A percentile compares a stretch with the other conserved stretches of the same genome.
phyloP scores from a whole-genome alignment of 495 filamentous ascomycete genomes.

The Penicillium psychrofluorescens region DNA sequence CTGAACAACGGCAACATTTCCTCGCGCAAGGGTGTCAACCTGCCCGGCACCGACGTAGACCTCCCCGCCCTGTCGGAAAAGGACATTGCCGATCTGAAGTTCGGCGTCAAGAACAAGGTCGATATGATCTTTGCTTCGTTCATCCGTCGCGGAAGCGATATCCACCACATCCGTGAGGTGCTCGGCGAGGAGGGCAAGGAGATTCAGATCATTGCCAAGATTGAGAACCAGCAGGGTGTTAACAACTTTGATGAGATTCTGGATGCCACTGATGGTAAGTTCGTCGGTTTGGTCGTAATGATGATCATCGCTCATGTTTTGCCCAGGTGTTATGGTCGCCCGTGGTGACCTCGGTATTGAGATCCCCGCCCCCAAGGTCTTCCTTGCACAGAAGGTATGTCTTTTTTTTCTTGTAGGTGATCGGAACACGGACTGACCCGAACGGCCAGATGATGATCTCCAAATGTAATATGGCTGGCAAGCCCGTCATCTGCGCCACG shows the following conservation, averaged over 20 bases:
- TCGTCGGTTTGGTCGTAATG: too few relatives aligned
- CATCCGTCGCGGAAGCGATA: slow-evolving; percentile 87
- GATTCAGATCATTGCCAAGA: slow-evolving; percentile 99
- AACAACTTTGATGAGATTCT: slow-evolving; percentile 99
- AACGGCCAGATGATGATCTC: slow-evolving; percentile 81
- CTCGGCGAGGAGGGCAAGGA: slow-evolving; percentile 88
- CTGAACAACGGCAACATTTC: slow-evolving; percentile 98
- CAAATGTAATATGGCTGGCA: slow-evolving; percentile 99
- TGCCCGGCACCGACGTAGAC: slow-evolving; percentile 97
- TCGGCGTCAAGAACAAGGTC: slow-evolving; percentile 95
- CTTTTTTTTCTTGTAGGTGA: too few relatives aligned
- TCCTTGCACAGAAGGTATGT: slow-evolving; percentile 78
- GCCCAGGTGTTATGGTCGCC: slow-evolving; percentile 84
- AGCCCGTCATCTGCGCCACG: slow-evolving; percentile 92
- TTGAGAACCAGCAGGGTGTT: slow-evolving; percentile 97
- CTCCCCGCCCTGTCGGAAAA: slow-evolving; percentile 98
- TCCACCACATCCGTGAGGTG: slow-evolving; percentile 82
- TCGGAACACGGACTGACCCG: too few relatives aligned
- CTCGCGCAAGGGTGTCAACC: slow-evolving; percentile 96
- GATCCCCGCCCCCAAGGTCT: slow-evolving; percentile 96
- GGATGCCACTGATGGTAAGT: slow-evolving; percentile 69
- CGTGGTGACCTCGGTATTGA: slow-evolving; percentile 98
- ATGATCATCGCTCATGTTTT: too few relatives aligned
- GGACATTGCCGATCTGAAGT: slow-evolving; percentile 84
- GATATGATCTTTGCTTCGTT: slow-evolving; percentile 99